These are phyloP conservation scores for Trichosporon faecale DNA, from an alignment of 1,284 basidiomycete genomes.

Conservation along the genomic window DNA sequence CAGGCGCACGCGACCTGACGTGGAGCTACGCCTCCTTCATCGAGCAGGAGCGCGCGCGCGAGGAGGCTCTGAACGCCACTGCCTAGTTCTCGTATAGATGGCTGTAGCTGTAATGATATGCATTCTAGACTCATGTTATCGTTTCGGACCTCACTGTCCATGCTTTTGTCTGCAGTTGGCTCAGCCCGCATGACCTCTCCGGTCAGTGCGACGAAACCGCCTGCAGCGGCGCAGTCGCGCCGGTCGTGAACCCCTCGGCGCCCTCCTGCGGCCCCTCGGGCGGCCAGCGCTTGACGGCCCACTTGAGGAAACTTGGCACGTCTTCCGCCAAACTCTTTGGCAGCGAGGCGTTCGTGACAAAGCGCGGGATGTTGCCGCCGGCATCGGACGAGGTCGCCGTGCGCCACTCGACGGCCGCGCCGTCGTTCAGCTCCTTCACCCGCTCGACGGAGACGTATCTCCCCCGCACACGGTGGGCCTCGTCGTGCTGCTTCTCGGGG, in stretches of 20 bases:
- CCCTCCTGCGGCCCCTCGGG: not conserved
- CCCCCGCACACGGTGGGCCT: constrained; percentile 45
- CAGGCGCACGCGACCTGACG: constrained; percentile 51
- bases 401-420: constrained; percentile 44
- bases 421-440: constrained; percentile 38
- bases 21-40: constrained; percentile 52
- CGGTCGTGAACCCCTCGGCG: not conserved
- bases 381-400: constrained; percentile 51
- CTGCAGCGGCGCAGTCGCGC: not conserved
- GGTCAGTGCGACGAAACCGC: not conserved
- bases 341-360: constrained; percentile 45
- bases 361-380: constrained; percentile 49
- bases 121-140: not conserved
- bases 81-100: not conserved
- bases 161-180: not conserved
- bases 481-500: constrained; percentile 40
- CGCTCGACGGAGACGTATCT: constrained; percentile 49
- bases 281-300: constrained; percentile 30
- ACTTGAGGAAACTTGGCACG: constrained; percentile 48
- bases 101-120: not conserved
- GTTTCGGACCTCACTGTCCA: not conserved
- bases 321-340: constrained; percentile 47
- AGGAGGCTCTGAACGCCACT: not conserved
- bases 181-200: too few species aligned
- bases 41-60: constrained; percentile 32